Percentiles rank a stretch among this genome's conserved stretches.
Conservation (phyloP, 1,284 basidiomycete genomes). For the Microbotryum silenes-acaulis region DNA sequence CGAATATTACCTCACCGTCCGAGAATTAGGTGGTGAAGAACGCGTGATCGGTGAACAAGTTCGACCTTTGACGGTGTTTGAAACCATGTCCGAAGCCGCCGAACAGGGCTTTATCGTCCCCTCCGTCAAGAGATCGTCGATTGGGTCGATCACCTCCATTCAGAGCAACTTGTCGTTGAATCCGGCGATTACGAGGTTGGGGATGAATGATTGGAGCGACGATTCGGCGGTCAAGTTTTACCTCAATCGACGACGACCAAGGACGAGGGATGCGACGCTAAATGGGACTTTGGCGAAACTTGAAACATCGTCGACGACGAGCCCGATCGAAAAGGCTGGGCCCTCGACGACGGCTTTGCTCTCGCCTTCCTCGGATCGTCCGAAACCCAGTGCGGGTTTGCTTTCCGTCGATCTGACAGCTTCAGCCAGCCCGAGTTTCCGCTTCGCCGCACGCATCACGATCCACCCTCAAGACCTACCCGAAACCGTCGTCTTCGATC, state of each 20-base stretch:
- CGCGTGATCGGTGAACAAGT: slow-evolving; percentile 62
- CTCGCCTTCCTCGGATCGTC: not conserved
- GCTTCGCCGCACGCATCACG: slow-evolving; percentile 76
- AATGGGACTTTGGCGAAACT: no score
- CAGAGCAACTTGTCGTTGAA: slow-evolving; percentile 83
- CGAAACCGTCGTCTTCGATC: slow-evolving; percentile 87
- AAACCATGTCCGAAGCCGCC: slow-evolving; percentile 59
- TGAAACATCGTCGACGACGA: not conserved
- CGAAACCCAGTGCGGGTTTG: slow-evolving; percentile 23
- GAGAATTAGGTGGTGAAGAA: slow-evolving; percentile 72
- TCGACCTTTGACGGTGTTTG: slow-evolving; percentile 77
- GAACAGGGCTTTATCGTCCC: slow-evolving; percentile 46
- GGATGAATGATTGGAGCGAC: slow-evolving; percentile 95
- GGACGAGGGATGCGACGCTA: not conserved
- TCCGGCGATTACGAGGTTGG: slow-evolving; percentile 82
- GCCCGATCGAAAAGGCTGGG: not conserved
- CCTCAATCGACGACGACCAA: slow-evolving; percentile 53
- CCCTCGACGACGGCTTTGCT: no score
- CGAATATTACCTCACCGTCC: slow-evolving; percentile 85
- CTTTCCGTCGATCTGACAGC: slow-evolving; percentile 56
- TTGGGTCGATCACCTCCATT: slow-evolving; percentile 87
- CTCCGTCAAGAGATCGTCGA: slow-evolving; percentile 82
- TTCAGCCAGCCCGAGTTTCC: slow-evolving; percentile 51
- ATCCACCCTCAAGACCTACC: slow-evolving; percentile 85
- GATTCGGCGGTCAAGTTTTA: slow-evolving; percentile 96